Conservation (phyloP, 2,329 filamentous ascomycete species). For the Trichocomaceae sp. region DNA sequence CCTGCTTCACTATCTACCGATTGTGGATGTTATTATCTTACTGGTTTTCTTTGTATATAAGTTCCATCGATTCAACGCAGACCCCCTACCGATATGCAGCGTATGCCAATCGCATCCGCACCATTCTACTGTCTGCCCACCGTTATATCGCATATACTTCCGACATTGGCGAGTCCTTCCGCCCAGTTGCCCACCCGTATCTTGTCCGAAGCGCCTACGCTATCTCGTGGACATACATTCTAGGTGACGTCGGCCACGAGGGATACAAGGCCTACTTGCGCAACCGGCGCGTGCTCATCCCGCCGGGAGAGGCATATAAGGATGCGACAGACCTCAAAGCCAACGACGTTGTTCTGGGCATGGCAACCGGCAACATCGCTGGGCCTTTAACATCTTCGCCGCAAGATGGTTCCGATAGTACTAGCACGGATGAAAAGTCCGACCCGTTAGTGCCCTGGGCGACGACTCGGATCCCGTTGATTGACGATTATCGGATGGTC, state of each 20-base stretch:
- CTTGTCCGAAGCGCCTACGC: constrained; percentile 79
- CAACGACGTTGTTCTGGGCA: constrained; percentile 28
- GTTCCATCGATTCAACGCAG: constrained; percentile 72
- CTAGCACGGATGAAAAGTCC: neutral
- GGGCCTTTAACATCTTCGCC: constrained; percentile 13
- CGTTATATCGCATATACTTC: constrained; percentile 96
- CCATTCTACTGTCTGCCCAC: constrained; percentile 82
- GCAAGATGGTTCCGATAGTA: neutral
- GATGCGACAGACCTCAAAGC: constrained; percentile 30
- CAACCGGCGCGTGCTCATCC: constrained; percentile 70
- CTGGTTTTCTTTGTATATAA: constrained; percentile 27
- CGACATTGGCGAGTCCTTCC: constrained; percentile 93
- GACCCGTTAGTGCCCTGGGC: constrained; percentile 30
- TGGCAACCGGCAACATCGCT: constrained; percentile 29
- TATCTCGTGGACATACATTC: constrained; percentile 84
- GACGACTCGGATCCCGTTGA: constrained; percentile 54
- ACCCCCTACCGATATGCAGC: constrained; percentile 83
- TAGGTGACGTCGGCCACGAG: constrained; percentile 86
- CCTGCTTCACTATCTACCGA: neutral
- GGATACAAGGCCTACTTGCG: constrained; percentile 91
- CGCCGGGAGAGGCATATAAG: constrained; percentile 49
- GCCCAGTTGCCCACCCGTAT: constrained; percentile 80
- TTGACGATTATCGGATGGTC: constrained; percentile 85
- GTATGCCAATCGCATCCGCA: constrained; percentile 78
- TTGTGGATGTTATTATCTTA: neutral